Evolutionary conservation across 371 early-diverging fungal species (phyloP), one percentile per base, ranked within the genome.

Genomic region (Thermomucor indicae-seudaticae): DNA sequence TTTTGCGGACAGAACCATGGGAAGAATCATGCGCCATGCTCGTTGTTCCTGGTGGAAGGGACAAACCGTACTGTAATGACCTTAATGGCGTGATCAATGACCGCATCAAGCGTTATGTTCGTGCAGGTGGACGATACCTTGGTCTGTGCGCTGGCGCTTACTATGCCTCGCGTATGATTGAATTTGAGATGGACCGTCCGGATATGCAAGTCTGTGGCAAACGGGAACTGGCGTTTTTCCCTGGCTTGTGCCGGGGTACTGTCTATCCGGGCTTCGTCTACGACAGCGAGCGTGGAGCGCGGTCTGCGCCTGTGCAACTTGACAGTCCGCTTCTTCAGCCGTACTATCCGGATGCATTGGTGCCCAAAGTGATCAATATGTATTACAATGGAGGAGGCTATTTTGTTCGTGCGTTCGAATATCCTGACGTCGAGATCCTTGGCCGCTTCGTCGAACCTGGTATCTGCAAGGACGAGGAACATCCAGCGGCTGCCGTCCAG

Each of bases 121-220:
- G 61, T 1, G 48, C 59, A 14, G 96, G 96, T 7, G 98, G 98
- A 3, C 72, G 79, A 11, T 96, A 92, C 60, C 65, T 93, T 29
- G 98, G 98, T 0, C 74, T 98, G 12, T 96, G 97, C 58, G 96
- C 94, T 0, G 98, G 97, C 11, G 96, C 86, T 0, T 94, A 95
- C 60, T 95, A 90, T 67, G 95, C 79, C 1, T 73, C 81, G 16
- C 58, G 54, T 1, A 50, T 62, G 11, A 81, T 91, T 28, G 86
- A 84, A 51, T 96, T 96, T 71, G 93, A 96, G 67, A 70, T 72
- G 2, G 83, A 84, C 10, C 43, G 49, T 16, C 55, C 75, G 14
- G 46, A 54, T 3, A 59, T 89, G 59, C 78, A 84, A 52, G 91
- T 96, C 8, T 55, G 72, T 20, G 95, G 93, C 1, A 51, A 72